phyloP scores from a whole-genome alignment of 441 rosid genomes.

The Isatis lusitanica region DNA sequence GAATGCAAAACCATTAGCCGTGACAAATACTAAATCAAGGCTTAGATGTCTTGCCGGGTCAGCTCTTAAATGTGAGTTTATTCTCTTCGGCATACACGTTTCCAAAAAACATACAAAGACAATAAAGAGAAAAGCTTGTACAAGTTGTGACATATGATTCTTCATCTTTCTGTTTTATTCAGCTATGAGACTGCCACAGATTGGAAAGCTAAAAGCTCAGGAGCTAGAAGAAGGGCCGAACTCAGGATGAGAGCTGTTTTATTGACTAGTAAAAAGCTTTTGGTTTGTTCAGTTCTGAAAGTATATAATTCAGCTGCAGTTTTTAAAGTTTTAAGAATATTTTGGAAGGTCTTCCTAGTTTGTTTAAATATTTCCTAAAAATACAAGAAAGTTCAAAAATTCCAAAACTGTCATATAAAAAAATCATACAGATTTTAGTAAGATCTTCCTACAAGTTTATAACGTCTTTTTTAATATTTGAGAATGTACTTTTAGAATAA shows the following conservation, averaged over 20 bases:
- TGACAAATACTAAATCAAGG: constrained; percentile 81
- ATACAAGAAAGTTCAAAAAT: no score
- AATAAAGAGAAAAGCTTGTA: not conserved
- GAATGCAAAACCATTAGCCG: constrained; percentile 75
- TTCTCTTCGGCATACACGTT: not conserved
- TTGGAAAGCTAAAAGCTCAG: constrained; percentile 13
- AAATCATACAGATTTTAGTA: no score
- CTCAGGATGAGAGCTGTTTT: constrained; percentile 17
- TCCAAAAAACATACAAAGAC: not conserved
- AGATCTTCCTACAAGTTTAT: no score
- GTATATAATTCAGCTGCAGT: no score
- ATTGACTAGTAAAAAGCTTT: not conserved
- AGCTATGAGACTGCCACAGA: constrained; percentile 29
- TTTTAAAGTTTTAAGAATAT: no score
- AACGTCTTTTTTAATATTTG: no score
- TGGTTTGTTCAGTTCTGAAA: no score
- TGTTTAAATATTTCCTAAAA: no score
- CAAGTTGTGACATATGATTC: not conserved
- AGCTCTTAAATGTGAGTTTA: constrained; percentile 69
- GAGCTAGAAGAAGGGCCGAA: constrained; percentile 12
- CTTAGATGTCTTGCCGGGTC: constrained; percentile 94
- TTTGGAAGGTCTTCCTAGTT: no score
- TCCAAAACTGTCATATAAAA: no score
- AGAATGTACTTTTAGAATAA: no score
- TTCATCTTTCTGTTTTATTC: constrained; percentile 13